phyloP scores from a whole-genome alignment of 2,329 filamentous ascomycete species.

The Aspergillus terreus region DNA sequence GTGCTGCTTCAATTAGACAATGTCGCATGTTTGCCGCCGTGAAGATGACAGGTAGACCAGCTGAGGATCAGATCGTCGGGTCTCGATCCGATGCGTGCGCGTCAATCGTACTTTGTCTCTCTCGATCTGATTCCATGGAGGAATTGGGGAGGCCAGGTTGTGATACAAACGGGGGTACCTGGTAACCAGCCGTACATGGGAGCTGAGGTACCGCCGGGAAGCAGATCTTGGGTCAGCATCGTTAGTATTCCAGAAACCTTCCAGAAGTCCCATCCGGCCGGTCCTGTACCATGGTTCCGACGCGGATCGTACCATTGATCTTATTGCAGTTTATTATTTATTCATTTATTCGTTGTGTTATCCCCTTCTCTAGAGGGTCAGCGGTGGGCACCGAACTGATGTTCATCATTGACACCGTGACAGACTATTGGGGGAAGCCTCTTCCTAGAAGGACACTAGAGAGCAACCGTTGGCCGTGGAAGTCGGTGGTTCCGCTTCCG shows the following conservation, averaged over 20 bases:
- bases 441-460: neutral
- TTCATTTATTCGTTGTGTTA: too few species aligned
- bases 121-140: neutral
- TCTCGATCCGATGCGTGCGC: neutral
- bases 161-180: too few species aligned
- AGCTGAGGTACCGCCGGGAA: neutral
- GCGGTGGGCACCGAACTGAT: neutral
- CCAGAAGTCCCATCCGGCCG: constrained; percentile 4
- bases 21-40: neutral
- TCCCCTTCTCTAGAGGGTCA: neutral
- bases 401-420: neutral
- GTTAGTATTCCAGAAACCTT: constrained; percentile 1
- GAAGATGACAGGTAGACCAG: neutral
- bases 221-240: neutral
- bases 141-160: neutral
- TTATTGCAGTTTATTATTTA: neutral
- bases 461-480: neutral
- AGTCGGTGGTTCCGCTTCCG: neutral
- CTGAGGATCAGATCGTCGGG: neutral
- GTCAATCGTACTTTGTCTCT: neutral
- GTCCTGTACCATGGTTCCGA: constrained; percentile 3
- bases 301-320: constrained; percentile 3
- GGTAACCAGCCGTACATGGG: neutral
- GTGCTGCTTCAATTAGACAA: neutral
- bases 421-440: neutral